Base-by-base conservation (phyloP, 192 early-diverging fungal species). In the Diversispora eburnea region DNA sequence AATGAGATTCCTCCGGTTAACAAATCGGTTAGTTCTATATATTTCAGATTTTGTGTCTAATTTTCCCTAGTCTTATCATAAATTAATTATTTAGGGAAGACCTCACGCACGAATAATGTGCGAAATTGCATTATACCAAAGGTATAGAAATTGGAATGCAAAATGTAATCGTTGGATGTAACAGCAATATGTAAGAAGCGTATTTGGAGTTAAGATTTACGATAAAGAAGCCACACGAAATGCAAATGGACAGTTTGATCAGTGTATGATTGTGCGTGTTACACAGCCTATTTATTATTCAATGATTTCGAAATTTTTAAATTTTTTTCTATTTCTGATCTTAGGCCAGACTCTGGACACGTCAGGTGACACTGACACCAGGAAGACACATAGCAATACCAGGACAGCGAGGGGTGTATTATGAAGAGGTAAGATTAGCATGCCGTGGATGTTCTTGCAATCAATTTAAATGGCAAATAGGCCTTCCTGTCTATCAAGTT, bases 11-110 rank as follows among this genome's bases (percentile, higher is more conserved):
- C 52, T 19, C 67, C 49, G 15, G 67, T 54, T 68, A 2, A 25
- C 25, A 68, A 39, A 55, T 17, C 67, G 17, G 67, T 68, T 68
- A 20, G 25, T 68, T 68, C 67, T 54, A 22, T 51, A 41, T 48
- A 51, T 55, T 41, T 67, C 3, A 51, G 19, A 54, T 54, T 68
- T 68, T 52, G 0, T 68, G 54, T 10, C 52, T 68, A 68, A 33
- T 55, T 68, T 68, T 67, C 12, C 67, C 13, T 68, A 68, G 49
- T 68, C 49, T 68, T 68, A 55, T n/a, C 49, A 54, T 68, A 68
- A 68, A 68, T 39, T 68, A 68, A 68, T 68, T 68, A 55, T 68
- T 54, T 65, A 65, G 67, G 67, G 49, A 55, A 68, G 67, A 68
- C 49, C 52, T 1, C 67, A 68, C 10, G 67, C 67, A 68, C 15